A percentile compares a stretch with the other conserved stretches of the same genome.
These are phyloP conservation scores for Polytolypa hystricis DNA, from an alignment of 2,329 filamentous ascomycete species.

Conservation along the genomic window DNA sequence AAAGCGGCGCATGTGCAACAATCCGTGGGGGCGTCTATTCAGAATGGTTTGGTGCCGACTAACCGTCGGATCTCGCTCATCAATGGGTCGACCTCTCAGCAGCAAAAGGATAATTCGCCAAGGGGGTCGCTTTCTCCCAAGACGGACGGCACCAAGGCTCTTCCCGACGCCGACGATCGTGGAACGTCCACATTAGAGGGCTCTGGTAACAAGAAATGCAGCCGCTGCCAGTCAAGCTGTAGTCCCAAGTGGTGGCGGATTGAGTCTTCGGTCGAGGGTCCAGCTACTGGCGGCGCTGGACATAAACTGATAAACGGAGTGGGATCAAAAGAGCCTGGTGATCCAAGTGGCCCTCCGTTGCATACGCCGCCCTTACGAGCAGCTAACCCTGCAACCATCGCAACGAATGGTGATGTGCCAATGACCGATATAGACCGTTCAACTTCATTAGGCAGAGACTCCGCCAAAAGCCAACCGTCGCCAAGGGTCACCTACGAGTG, in stretches of 20 bases:
- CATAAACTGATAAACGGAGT: slow-evolving; percentile 24
- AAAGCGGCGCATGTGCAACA: slow-evolving; percentile 63
- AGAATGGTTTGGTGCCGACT: slow-evolving; percentile 20
- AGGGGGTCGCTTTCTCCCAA: slow-evolving; percentile 10
- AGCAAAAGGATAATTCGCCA: slow-evolving; percentile 12
- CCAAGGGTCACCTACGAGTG: slow-evolving; percentile 48
- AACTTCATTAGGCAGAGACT: slow-evolving; percentile 11
- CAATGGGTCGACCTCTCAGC: slow-evolving; percentile 22
- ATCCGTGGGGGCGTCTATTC: slow-evolving; percentile 24
- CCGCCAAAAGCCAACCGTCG: not conserved
- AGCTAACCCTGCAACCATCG: not conserved
- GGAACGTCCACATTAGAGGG: slow-evolving; percentile 10
- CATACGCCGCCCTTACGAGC: slow-evolving; percentile 8
- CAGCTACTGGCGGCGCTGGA: slow-evolving; percentile 38
- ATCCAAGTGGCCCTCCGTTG: no score
- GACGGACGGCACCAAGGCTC: slow-evolving; percentile 11
- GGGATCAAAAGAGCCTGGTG: slow-evolving; percentile 15
- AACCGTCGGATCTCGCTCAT: slow-evolving; percentile 49
- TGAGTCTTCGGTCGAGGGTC: slow-evolving; percentile 36
- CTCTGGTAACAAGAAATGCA: slow-evolving; percentile 22
- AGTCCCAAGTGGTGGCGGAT: slow-evolving; percentile 52
- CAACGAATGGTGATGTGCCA: slow-evolving; percentile 5
- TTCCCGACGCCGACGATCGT: slow-evolving; percentile 21
- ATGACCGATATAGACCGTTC: slow-evolving; percentile 7
- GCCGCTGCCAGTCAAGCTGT: slow-evolving; percentile 28